A percentile compares a stretch with the other conserved stretches of the same genome.
Evolutionary conservation across 2,329 filamentous ascomycete genomes (phyloP).

Genomic region (Fusarium metavorans): DNA sequence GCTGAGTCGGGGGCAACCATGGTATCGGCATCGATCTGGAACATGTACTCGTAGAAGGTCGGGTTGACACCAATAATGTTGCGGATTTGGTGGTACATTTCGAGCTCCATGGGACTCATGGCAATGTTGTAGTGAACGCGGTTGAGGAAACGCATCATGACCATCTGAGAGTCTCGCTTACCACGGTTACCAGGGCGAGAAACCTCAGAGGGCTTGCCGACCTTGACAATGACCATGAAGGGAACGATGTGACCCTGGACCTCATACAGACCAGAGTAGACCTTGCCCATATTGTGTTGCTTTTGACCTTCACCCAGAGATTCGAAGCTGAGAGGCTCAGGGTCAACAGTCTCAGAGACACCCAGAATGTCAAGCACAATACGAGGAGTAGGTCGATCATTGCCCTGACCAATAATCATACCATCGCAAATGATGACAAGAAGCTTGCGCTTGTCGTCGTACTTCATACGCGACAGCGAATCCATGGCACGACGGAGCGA

Average conservation of each 20-base stretch:
- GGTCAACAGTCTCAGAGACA: conserved; percentile 92
- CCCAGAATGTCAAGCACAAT: conserved; percentile 98
- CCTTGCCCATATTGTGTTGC: conserved; percentile 99
- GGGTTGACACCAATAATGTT: conserved; percentile 99
- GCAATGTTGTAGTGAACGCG: conserved; percentile 96
- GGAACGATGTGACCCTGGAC: conserved; percentile 98
- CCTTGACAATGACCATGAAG: conserved; percentile 96
- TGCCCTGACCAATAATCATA: conserved; percentile 99
- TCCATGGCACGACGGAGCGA: conserved; percentile 97
- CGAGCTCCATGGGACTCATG: conserved; percentile 96
- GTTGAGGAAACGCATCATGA: conserved; percentile 99
- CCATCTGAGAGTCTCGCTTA: conserved; percentile 99
- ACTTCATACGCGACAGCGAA: conserved; percentile 93
- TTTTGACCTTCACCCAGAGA: conserved; percentile 95
- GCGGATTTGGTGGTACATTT: conserved; percentile 98
- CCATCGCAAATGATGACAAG: conserved; percentile 94
- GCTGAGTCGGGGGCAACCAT: conserved; percentile 90
- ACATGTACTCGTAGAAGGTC: conserved; percentile 96
- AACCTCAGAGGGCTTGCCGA: conserved; percentile 97
- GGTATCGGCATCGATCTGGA: conserved; percentile 98
- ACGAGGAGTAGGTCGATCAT: conserved; percentile 92
- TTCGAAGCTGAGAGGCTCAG: conserved; percentile 96
- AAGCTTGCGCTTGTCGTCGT: conserved; percentile 98
- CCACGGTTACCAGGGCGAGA: conserved; percentile 95
- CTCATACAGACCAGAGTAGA: conserved; percentile 97